Evolutionary conservation across 2,329 filamentous ascomycete species (phyloP).

Genomic region (Fusarium compactum): DNA sequence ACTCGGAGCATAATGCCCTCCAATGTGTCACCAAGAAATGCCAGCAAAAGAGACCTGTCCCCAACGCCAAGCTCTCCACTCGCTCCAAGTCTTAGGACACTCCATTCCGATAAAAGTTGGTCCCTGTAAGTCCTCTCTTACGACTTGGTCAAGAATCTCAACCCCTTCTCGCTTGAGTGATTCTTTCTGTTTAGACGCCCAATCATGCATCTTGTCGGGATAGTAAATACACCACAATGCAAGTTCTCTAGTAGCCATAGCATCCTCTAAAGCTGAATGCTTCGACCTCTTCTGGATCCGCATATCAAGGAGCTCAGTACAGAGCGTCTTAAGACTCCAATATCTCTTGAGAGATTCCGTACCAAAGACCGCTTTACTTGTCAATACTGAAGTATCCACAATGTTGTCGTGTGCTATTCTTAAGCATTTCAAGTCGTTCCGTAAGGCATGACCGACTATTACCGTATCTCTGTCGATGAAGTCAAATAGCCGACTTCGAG

Average conservation of each 20-base stretch:
- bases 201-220: neutral
- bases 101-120: neutral
- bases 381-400: neutral
- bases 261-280: neutral
- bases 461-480: neutral
- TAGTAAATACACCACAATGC: neutral
- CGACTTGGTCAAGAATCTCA: neutral
- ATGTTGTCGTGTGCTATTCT: neutral
- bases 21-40: neutral
- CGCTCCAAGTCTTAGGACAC: neutral
- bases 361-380: neutral
- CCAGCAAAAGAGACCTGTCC: neutral
- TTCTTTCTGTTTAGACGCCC: neutral
- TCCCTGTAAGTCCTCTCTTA: accelerated
- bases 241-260: neutral
- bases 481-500: neutral
- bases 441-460: neutral
- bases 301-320: neutral
- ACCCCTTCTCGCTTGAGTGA: too few relatives aligned
- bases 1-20: neutral
- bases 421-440: neutral
- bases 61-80: neutral
- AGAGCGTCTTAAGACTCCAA: neutral
- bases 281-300: neutral
- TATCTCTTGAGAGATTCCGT: neutral